These are phyloP conservation scores for Zygoascus tannicola DNA, from an alignment of 805 yeast species.

Conservation along the genomic window DNA sequence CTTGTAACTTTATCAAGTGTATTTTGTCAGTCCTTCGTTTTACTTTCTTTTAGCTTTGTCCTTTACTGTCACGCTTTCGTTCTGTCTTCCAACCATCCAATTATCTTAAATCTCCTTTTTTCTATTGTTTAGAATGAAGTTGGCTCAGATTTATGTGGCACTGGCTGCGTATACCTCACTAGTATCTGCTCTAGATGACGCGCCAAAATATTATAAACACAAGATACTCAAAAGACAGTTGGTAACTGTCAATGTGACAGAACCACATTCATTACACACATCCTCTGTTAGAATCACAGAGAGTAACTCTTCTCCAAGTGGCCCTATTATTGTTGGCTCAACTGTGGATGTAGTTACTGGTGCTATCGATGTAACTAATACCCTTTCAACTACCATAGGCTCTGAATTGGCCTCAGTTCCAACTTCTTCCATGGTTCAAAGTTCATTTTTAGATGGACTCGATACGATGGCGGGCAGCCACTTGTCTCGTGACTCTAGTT, in stretches of 20 bases:
- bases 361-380: neutral
- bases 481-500: no score
- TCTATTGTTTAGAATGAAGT: neutral
- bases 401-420: neutral
- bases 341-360: neutral
- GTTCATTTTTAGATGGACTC: neutral
- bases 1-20: no score
- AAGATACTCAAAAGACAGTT: constrained; percentile 15
- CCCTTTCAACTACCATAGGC: neutral
- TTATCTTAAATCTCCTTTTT: no score
- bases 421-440: neutral
- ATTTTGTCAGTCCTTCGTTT: no score
- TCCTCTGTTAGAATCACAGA: neutral
- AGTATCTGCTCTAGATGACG: constrained; percentile 5
- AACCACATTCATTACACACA: neutral
- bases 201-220: constrained; percentile 14
- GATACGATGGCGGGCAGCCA: neutral
- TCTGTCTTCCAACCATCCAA: neutral
- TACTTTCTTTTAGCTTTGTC: neutral
- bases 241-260: constrained; percentile 11
- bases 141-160: neutral
- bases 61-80: neutral
- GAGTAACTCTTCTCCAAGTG: neutral
- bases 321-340: neutral
- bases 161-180: neutral